Conservation (phyloP, 208 protist species). For the Trichomonas vaginalis region DNA sequence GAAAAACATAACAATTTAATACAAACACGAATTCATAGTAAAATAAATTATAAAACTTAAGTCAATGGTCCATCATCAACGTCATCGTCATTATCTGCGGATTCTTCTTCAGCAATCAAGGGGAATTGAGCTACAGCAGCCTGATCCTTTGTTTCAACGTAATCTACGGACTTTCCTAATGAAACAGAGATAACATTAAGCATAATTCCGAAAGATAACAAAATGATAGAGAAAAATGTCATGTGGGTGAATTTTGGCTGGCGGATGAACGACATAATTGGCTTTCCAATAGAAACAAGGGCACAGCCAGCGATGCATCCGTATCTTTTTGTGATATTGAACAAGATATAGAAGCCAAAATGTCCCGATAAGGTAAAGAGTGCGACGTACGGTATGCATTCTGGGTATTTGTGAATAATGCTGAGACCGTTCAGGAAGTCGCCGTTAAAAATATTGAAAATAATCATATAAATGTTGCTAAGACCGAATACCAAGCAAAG, state of each 20-base stretch:
- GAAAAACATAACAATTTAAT: too few relatives aligned
- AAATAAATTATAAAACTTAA: too few relatives aligned
- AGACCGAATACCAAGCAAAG: not conserved
- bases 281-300: not conserved
- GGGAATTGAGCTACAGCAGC: too few relatives aligned
- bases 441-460: not conserved
- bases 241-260: not conserved
- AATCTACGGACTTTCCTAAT: not conserved
- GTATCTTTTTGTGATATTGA: not conserved
- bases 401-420: not conserved
- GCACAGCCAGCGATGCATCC: not conserved
- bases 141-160: too few relatives aligned
- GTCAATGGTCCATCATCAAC: too few relatives aligned
- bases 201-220: not conserved
- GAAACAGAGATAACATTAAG: not conserved
- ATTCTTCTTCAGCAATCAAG: too few relatives aligned
- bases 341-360: not conserved
- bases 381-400: not conserved
- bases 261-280: not conserved
- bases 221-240: not conserved
- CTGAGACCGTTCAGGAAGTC: not conserved
- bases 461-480: not conserved
- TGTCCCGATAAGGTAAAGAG: not conserved
- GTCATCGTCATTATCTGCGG: too few relatives aligned
- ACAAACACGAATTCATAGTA: too few relatives aligned